Conservation (phyloP, 257 asterid species). For the Nicotiana sylvestris region DNA sequence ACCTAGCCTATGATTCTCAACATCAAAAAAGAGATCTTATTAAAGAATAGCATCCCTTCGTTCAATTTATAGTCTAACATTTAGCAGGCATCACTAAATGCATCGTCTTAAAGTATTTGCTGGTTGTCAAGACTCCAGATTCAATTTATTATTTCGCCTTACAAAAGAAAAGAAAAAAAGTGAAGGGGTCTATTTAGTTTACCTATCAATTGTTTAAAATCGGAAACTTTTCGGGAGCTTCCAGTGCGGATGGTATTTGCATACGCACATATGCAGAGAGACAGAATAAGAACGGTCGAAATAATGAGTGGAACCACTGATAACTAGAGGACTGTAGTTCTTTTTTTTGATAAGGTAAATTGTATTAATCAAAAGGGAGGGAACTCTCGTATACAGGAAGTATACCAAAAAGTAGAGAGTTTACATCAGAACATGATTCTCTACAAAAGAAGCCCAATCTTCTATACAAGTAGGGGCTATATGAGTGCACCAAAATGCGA, state of each 20-base stretch:
- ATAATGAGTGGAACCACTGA: neutral
- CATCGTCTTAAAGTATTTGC: neutral
- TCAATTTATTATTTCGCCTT: neutral
- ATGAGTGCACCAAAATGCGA: too few species aligned
- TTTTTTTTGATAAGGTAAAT: neutral
- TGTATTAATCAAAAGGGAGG: too few species aligned
- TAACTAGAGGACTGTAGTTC: neutral
- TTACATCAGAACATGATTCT: too few species aligned
- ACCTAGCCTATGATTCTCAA: neutral
- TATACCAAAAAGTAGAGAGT: too few species aligned
- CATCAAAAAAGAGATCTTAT: slow-evolving; percentile 4
- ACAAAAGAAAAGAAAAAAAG: neutral
- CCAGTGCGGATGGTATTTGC: neutral
- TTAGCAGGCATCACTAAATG: neutral
- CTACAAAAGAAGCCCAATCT: too few species aligned
- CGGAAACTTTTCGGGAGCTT: neutral
- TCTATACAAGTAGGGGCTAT: too few species aligned
- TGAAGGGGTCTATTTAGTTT: neutral
- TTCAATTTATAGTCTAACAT: neutral
- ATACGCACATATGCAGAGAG: neutral
- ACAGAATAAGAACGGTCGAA: too few species aligned
- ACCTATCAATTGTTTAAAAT: neutral
- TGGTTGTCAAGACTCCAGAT: neutral
- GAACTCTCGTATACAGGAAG: too few species aligned
- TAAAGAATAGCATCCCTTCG: neutral